These are phyloP conservation scores for Metarhizium sp. DNA, from an alignment of 2,329 filamentous ascomycete species.

Conservation along the genomic window DNA sequence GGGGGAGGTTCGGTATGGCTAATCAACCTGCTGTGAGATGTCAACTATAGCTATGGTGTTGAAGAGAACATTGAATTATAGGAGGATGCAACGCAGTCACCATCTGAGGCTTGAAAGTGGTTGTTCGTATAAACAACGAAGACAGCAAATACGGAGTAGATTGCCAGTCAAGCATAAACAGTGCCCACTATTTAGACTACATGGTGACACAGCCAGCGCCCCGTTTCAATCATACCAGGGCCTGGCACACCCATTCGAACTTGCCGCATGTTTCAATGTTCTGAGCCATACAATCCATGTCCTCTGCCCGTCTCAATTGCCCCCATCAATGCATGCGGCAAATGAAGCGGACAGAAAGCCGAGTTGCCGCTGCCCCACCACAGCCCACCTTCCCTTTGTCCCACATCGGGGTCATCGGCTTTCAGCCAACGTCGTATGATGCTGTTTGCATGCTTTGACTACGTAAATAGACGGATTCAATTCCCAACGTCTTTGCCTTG, in stretches of 20 bases:
- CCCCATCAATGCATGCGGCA: neutral
- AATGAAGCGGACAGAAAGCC: neutral
- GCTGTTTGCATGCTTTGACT: too few species aligned
- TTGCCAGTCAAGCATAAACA: too few species aligned
- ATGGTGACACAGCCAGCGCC: neutral
- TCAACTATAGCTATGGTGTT: too few species aligned
- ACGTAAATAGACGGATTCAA: too few species aligned
- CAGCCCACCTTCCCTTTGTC: too few species aligned
- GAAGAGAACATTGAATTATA: too few species aligned
- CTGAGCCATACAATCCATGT: neutral
- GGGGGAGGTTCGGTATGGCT: slow-evolving; percentile 35
- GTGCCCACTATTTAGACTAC: neutral
- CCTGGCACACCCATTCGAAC: neutral
- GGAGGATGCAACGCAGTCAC: too few species aligned
- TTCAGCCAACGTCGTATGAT: neutral
- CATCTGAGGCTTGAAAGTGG: too few species aligned
- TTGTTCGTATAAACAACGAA: too few species aligned
- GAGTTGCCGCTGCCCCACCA: neutral
- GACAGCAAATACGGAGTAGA: too few species aligned
- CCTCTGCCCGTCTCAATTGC: neutral
- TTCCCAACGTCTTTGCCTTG: neutral
- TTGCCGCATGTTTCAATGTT: neutral
- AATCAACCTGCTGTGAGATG: neutral
- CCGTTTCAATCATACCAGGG: neutral
- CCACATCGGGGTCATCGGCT: neutral